Percentiles rank a stretch among this genome's conserved stretches.
Evolutionary conservation across 2,329 filamentous ascomycete species (phyloP).

Genomic region (Diaporthe longicolla): DNA sequence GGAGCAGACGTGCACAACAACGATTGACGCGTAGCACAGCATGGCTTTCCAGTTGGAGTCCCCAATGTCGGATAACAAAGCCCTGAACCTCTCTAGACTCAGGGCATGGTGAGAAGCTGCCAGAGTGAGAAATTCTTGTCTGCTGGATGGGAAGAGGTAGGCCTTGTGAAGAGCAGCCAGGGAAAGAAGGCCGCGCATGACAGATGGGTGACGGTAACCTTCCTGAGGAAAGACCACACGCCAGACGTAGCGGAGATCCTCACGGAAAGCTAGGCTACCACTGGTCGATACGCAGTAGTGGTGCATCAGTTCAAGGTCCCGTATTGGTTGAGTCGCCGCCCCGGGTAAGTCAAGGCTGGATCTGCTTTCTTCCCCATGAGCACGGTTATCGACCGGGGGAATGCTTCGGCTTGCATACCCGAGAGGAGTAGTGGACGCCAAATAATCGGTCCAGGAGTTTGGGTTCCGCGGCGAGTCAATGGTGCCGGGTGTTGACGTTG

Average conservation of each 20-base stretch:
- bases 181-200: constrained; percentile 27
- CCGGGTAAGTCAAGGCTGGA: background rate
- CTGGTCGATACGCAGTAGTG: constrained; percentile 7
- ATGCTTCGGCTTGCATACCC: background rate
- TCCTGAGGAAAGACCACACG: constrained; percentile 3
- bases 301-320: background rate
- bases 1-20: constrained; percentile 1
- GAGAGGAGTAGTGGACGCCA: background rate
- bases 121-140: background rate
- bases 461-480: background rate
- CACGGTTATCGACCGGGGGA: no score
- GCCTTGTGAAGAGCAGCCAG: constrained; percentile 25
- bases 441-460: background rate
- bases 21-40: constrained; percentile 6
- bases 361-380: background rate
- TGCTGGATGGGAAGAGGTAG: background rate
- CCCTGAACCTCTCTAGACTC: background rate
- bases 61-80: background rate
- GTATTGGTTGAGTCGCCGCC: no score
- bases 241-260: constrained; percentile 7
- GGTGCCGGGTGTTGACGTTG: background rate
- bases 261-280: background rate
- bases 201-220: constrained; percentile 10
- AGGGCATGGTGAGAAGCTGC: background rate
- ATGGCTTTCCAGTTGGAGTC: constrained; percentile 13